Conservation (phyloP, 805 yeast species). For the Tetrapisispora namnaoensis region DNA sequence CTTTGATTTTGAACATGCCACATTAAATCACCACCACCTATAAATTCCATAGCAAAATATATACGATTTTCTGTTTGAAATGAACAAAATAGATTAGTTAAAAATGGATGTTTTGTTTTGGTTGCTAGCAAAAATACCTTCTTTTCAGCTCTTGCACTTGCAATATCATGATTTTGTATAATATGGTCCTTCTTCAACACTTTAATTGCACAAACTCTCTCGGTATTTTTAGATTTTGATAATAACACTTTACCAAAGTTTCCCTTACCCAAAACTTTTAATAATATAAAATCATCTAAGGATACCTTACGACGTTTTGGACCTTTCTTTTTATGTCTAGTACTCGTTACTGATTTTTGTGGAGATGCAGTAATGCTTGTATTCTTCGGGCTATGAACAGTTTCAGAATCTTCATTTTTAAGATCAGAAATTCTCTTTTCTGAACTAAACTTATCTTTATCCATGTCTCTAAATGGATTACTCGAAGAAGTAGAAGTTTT, state of each 20-base stretch:
- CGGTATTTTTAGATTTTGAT: constrained; percentile 82
- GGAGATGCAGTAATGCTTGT: constrained; percentile 11
- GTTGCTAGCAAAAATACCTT: constrained; percentile 79
- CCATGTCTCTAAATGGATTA: constrained; percentile 23
- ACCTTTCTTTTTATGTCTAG: constrained; percentile 20
- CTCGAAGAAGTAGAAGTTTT: constrained; percentile 3
- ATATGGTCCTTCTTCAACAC: constrained; percentile 94
- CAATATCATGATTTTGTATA: constrained; percentile 91
- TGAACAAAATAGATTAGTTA: constrained; percentile 83
- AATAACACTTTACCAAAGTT: constrained; percentile 97
- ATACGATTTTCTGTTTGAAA: constrained; percentile 97
- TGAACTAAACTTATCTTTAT: constrained; percentile 12
- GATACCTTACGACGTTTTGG: constrained; percentile 65
- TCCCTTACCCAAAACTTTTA: constrained; percentile 96
- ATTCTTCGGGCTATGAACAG: background rate
- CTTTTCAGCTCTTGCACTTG: constrained; percentile 89
- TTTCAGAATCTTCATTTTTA: background rate
- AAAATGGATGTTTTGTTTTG: constrained; percentile 83
- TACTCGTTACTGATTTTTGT: constrained; percentile 11
- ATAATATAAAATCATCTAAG: constrained; percentile 84
- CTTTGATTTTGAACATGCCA: constrained; percentile 95
- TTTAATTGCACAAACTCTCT: constrained; percentile 84
- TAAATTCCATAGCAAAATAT: constrained; percentile 96
- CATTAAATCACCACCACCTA: constrained; percentile 97
- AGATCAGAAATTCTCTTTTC: constrained; percentile 7